These are phyloP conservation scores for Nicotiana tabacum DNA, from an alignment of 257 asterid species.

Conservation along the genomic window DNA sequence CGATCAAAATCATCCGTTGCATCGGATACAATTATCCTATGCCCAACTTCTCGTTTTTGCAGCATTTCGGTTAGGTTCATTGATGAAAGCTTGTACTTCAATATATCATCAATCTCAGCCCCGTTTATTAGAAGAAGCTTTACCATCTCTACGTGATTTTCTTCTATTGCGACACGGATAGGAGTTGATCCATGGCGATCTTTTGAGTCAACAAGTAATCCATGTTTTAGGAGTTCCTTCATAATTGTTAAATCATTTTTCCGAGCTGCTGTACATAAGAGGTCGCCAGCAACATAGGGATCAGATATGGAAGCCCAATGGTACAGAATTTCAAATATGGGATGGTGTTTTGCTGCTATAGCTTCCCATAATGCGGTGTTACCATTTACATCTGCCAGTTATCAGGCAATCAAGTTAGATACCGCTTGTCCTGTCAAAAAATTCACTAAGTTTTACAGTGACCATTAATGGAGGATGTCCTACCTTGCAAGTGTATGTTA, in stretches of 20 bases:
- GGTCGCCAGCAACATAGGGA: constrained; percentile 74
- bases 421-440: not conserved
- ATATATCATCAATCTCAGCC: constrained; percentile 45
- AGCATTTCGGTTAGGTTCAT: constrained; percentile 40
- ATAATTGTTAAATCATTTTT: constrained; percentile 42
- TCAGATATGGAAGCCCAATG: constrained; percentile 83
- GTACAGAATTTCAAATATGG: constrained; percentile 65
- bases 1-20: constrained; percentile 13
- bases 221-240: constrained; percentile 64
- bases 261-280: constrained; percentile 69
- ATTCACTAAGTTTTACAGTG: not conserved
- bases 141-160: constrained; percentile 60
- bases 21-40: constrained; percentile 38
- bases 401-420: not conserved
- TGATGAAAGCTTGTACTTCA: constrained; percentile 26
- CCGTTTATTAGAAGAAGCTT: constrained; percentile 65
- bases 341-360: constrained; percentile 53
- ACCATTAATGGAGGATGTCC: not conserved
- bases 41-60: constrained; percentile 55
- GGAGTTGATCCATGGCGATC: constrained; percentile 70
- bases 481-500: constrained; percentile 69
- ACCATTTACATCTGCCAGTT: constrained; percentile 53
- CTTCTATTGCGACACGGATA: constrained; percentile 45
- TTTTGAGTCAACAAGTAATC: constrained; percentile 65
- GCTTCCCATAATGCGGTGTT: constrained; percentile 90